Base-by-base conservation (phyloP, 2,329 filamentous ascomycete species). In the Apiospora rasikravindrae region DNA sequence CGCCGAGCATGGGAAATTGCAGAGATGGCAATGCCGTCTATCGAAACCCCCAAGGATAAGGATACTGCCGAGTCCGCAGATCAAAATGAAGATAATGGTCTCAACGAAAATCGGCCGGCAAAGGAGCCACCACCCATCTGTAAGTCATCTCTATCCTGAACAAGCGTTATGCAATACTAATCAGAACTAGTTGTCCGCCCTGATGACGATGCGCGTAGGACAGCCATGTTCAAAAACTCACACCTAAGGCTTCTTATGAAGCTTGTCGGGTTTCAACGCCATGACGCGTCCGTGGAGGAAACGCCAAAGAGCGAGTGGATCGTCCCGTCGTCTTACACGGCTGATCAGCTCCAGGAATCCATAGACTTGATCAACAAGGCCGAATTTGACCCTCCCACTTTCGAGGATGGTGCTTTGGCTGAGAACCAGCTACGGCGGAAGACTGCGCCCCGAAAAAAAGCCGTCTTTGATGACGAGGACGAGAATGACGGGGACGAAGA, bases 161-260 rank as follows among this genome's bases (percentile, higher is more conserved):
- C 24, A 29, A 47, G 19, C 1, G 2, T 19, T 10, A 19, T 42
- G 47, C n/a, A 14, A 37, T 51, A 24, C 68, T 69, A 77, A 85
- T 73, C 49, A 44, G 13, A 45, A 26, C 24, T 77, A 92, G 89
- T 83, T 71, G 83, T 95, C 70, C 88, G 87, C 69, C 87, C 93
- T 0, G 90, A 92, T 72, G 90, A 88, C 57, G 89, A 93, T 66
- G 86, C 89, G 68, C 90, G 91, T 53, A 90, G 91, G 69, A 88
- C 87, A 29, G 92, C 94, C 37, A 91, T 98, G 83, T 97, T 97
- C 85, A 97, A 94, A 79, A 97, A 98, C 81, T 91, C 93, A 13
- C 92, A 96, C 77, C 87, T 98, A 2, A 92, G 95, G 45, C 90
- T 98, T 1, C 88, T 99, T 4, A 92, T 98, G 88, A 92, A 87